Percentiles rank a stretch among this genome's conserved stretches.
These are phyloP conservation scores for Lichenothelia convexa DNA, from an alignment of 495 filamentous ascomycete genomes.

Conservation along the genomic window DNA sequence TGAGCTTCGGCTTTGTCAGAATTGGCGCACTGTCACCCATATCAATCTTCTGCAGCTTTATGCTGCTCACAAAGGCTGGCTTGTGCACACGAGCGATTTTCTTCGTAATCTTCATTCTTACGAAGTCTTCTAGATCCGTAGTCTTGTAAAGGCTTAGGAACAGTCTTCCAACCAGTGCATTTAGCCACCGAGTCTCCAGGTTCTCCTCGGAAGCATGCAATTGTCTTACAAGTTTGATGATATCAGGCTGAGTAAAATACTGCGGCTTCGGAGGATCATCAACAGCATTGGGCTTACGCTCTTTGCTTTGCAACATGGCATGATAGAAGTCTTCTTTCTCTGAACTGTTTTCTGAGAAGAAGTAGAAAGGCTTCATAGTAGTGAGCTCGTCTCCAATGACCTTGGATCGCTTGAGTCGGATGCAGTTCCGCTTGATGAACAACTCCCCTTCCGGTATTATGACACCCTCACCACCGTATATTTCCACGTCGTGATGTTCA, in stretches of 20 bases:
- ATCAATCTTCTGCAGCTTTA: constrained; percentile 63
- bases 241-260: constrained; percentile 64
- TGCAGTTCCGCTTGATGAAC: constrained; percentile 88
- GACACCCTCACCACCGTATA: constrained; percentile 63
- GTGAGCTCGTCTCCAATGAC: constrained; percentile 35
- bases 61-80: constrained; percentile 68
- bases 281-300: constrained; percentile 36
- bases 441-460: constrained; percentile 74
- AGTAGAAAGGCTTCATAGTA: constrained; percentile 61
- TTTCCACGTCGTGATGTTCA: constrained; percentile 65
- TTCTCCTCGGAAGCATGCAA: constrained; percentile 87
- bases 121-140: constrained; percentile 53
- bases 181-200: constrained; percentile 83
- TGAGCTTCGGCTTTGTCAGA: constrained; percentile 74
- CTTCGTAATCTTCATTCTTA: constrained; percentile 77
- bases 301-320: constrained; percentile 70
- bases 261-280: constrained; percentile 50
- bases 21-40: constrained; percentile 76
- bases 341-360: constrained; percentile 86
- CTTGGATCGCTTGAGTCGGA: constrained; percentile 59
- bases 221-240: constrained; percentile 70
- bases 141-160: constrained; percentile 83
- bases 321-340: constrained; percentile 98
- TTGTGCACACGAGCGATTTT: constrained; percentile 91
- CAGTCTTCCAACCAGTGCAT: constrained; percentile 70